Evolutionary conservation across 1,139 yeast species (phyloP), one percentile per base, ranked within the genome.

Genomic region (Geotrichum aggregatum): DNA sequence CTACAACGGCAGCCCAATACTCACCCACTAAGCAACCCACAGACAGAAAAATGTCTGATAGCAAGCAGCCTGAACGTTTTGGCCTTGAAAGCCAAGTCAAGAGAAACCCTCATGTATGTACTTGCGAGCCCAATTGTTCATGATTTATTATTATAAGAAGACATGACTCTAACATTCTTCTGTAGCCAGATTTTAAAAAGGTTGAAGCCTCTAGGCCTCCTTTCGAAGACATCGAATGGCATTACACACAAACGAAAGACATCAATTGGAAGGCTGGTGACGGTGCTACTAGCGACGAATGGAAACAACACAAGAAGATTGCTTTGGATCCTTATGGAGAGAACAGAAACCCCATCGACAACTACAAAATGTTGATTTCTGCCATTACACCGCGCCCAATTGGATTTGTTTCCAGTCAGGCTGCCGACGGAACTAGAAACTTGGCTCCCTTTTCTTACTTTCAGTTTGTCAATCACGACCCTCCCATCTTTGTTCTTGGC

Each of bases 391-490:
- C 87, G 1, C 71, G 87, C 55, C 85, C 85, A 7, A 66, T 82
- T 62, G 86, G 81, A 3, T 77, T 82, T 54, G 67, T 80, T 3
- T 74, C 84, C 3, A 72, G 83, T 0, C 62, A 76, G 3, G 64
- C 73, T 39, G 57, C 59, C 14, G 71, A 72, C 14, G 84, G 85
- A 1, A 62, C 58, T 0, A 62, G 64, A 21, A 82, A 82, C 61
- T 66, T 82, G 52, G 79, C 86, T 0, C 85, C 86, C 10, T 81
- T 79, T 59, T 78, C 84, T 5, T 82, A 73, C 65, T 80, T 80
- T 61, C 71, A 70, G 26, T 60, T 79, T 30, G 76, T 76, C 28
- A 71, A 71, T 52, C 69, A 69, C 55, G 84, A 81, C 58, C 87
- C 87, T 2, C 86, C 86, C 3, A 73, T 78, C 14, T 82, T 82